Conservation (phyloP, 164 flowering plant species). For the Buxus sempervirens region DNA sequence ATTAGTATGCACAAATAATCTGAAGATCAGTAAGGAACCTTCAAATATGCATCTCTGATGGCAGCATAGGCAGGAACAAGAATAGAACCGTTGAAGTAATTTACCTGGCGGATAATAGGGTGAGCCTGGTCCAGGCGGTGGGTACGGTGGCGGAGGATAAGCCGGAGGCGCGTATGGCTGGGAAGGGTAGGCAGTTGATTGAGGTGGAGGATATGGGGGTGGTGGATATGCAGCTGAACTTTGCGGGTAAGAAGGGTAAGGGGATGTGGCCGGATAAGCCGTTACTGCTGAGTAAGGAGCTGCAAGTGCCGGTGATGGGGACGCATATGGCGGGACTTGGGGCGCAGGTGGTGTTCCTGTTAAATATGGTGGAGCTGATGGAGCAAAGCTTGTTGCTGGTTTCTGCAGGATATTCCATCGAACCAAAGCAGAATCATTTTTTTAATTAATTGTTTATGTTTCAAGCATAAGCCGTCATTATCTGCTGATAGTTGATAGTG, state of each 20-base stretch:
- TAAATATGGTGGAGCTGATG: slow-evolving; percentile 56
- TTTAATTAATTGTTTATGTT: too few relatives aligned
- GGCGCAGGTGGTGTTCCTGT: slow-evolving; percentile 27
- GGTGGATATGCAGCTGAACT: slow-evolving; percentile 31
- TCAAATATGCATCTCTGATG: slow-evolving; percentile 3
- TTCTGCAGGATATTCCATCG: slow-evolving; percentile 38
- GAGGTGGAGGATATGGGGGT: slow-evolving; percentile 31
- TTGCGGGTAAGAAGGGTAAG: slow-evolving; percentile 35
- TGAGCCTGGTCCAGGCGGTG: slow-evolving; percentile 41
- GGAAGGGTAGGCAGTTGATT: slow-evolving; percentile 47
- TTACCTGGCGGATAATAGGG: slow-evolving; percentile 47
- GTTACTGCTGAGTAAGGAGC: slow-evolving; percentile 13
- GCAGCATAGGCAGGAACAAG: background rate
- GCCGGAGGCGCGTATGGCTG: slow-evolving; percentile 44
- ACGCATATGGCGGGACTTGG: slow-evolving; percentile 29
- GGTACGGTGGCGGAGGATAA: slow-evolving; percentile 52
- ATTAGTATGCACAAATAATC: background rate
- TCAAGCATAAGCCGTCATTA: too few relatives aligned
- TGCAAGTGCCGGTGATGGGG: slow-evolving; percentile 14
- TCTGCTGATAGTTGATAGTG: too few relatives aligned
- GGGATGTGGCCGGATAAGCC: slow-evolving; percentile 26
- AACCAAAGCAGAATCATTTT: background rate
- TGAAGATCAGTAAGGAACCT: slow-evolving; percentile 8
- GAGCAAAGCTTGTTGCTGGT: slow-evolving; percentile 27
- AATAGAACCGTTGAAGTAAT: background rate